Evolutionary conservation across 2,329 filamentous ascomycete genomes (phyloP).

Genomic region (Fusarium burgessii): DNA sequence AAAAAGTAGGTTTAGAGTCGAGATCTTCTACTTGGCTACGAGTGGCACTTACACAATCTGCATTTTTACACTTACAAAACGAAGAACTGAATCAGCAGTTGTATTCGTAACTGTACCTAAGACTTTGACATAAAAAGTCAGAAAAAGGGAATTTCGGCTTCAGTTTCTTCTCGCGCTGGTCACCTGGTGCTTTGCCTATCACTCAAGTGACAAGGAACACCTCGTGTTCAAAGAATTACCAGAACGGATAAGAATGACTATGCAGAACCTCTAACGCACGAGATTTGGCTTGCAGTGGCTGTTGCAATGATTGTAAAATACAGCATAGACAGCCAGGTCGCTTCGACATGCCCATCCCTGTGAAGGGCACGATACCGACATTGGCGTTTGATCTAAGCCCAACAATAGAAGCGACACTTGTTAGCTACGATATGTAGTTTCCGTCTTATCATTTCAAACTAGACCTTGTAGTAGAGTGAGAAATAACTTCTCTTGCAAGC

Average conservation of each 20-base stretch:
- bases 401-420: too few relatives aligned
- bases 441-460: too few relatives aligned
- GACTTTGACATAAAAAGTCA: accelerated
- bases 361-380: background rate
- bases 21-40: too few relatives aligned
- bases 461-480: too few relatives aligned
- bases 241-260: accelerated
- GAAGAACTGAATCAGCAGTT: accelerated
- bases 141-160: too few relatives aligned
- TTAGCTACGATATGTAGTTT: too few relatives aligned
- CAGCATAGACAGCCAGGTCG: background rate
- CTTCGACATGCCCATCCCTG: accelerated
- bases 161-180: background rate
- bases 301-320: background rate
- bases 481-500: too few relatives aligned
- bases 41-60: too few relatives aligned
- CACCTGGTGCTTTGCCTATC: background rate
- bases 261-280: accelerated
- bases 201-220: background rate
- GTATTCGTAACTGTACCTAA: accelerated
- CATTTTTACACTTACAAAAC: accelerated
- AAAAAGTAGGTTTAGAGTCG: too few relatives aligned
- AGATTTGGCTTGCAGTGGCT: background rate
- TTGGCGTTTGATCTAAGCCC: background rate
- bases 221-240: accelerated